Evolutionary conservation across 257 asterid genomes (phyloP).

Genomic region (Lycium barbarum): DNA sequence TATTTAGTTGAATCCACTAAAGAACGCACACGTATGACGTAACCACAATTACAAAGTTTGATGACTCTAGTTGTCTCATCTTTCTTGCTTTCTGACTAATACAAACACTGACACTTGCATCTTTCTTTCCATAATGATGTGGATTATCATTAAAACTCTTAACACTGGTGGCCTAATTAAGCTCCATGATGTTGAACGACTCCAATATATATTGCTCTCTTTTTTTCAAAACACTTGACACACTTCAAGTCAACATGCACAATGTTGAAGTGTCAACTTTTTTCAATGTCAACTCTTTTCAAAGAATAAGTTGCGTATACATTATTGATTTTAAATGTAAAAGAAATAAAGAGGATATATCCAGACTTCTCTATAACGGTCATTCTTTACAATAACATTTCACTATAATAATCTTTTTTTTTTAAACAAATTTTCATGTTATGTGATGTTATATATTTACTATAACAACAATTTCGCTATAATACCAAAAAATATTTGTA

Average conservation of each 20-base stretch:
- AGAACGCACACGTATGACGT: slow-evolving; percentile 26
- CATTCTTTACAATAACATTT: too few species aligned
- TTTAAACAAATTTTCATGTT: too few species aligned
- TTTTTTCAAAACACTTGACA: background rate
- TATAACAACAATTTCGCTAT: too few species aligned
- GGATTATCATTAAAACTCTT: background rate
- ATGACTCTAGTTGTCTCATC: slow-evolving; percentile 31
- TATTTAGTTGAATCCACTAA: slow-evolving; percentile 50
- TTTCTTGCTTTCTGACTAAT: slow-evolving; percentile 11
- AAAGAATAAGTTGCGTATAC: background rate
- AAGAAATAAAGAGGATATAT: background rate
- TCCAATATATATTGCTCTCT: background rate
- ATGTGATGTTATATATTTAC: too few species aligned
- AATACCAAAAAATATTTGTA: too few species aligned
- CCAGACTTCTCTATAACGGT: too few species aligned
- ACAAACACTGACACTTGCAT: background rate
- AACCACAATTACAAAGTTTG: slow-evolving; percentile 38
- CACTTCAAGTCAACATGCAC: background rate
- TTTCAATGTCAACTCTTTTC: background rate
- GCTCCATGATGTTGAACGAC: background rate
- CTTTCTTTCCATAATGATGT: slow-evolving; percentile 13
- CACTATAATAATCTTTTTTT: too few species aligned
- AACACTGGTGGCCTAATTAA: background rate
- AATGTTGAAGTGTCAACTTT: background rate
- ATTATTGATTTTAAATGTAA: background rate